Base-by-base conservation (phyloP, 23 red algal genomes). In the Rhodosorus marinus region DNA sequence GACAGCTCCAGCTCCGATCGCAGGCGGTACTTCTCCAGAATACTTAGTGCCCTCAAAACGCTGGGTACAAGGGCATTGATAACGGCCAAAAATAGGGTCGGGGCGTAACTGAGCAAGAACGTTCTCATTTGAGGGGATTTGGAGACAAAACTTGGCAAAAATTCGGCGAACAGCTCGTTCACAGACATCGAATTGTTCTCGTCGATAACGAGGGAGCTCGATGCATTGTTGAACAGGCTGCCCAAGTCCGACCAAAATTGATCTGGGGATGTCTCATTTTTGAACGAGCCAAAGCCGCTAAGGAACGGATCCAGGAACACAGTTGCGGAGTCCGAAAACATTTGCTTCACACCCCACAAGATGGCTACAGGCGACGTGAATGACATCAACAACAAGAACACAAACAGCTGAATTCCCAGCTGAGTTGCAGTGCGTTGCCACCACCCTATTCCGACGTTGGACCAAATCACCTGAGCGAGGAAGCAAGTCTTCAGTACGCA, bases 1-100 rank as follows among this genome's bases (percentile, higher is more conserved):
- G 71, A 68, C 60, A 80, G 70, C 65, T 98, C 90, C 40, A 77
- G 59, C 25, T 52, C 77, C 15, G 90, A 85, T 29, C 77, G 53
- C 0, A 69, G 81, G 8, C 60, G 26, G 51, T 98, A 82, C 5
- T 73, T 74, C 59, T 98, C 90, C 49, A 78, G 52, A 6, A 55
- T 34, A 23, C 53, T 64, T 6, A 66, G 64, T 15, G 57, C 32
- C 30, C 90, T 71, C 35, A 98, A 56, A n/a, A 84, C 46, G 17
- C 48, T 51, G 3, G 90, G 90, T 20, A 85, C 74, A 29, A 78
- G 29, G 4, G 70, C 45, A 78, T 81, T 76, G 30, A 98, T 69
- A 26, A 75, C 43, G 29, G 78, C 42, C 29, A 98, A 51, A n/a
- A 85, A 32, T 21, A 83, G 61, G 8, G 86, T 80, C 5, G 90